phyloP scores from a whole-genome alignment of 2,329 filamentous ascomycete species.

The Fusarium sp. region DNA sequence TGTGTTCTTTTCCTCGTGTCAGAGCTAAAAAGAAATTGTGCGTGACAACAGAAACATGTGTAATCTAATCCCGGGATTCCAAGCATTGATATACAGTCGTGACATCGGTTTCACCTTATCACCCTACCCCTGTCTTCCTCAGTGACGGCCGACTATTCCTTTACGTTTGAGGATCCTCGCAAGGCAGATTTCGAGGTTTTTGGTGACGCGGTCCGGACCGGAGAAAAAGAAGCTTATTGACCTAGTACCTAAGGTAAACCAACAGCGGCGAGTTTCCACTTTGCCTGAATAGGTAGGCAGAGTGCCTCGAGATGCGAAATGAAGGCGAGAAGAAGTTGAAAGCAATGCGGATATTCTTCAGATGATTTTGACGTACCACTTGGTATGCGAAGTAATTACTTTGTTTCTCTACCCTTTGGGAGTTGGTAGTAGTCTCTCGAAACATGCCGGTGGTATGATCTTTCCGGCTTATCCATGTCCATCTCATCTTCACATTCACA shows the following conservation, averaged over 20 bases:
- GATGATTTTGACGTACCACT: constrained; percentile 2
- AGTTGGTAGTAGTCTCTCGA: neutral
- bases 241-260: constrained; percentile 4
- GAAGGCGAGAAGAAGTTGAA: constrained; percentile 9
- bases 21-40: constrained; percentile 15
- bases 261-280: constrained; percentile 1
- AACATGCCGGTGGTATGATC: neutral
- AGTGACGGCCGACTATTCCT: constrained; percentile 26
- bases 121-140: neutral
- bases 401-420: neutral
- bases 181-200: constrained; percentile 31
- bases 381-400: neutral
- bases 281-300: constrained; percentile 35
- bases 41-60: constrained; percentile 2
- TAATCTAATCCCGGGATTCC: neutral
- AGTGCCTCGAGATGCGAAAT: constrained; percentile 26
- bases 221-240: constrained; percentile 38
- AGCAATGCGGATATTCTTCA: neutral
- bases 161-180: constrained; percentile 35
- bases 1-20: constrained; percentile 31
- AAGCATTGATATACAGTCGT: constrained; percentile 22
- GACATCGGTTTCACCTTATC: constrained; percentile 47
- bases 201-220: constrained; percentile 22
- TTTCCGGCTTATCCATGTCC: neutral
- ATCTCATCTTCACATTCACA: neutral